These are phyloP conservation scores for Aspergillus sp. DNA, from an alignment of 2,329 filamentous ascomycete genomes.

Conservation along the genomic window DNA sequence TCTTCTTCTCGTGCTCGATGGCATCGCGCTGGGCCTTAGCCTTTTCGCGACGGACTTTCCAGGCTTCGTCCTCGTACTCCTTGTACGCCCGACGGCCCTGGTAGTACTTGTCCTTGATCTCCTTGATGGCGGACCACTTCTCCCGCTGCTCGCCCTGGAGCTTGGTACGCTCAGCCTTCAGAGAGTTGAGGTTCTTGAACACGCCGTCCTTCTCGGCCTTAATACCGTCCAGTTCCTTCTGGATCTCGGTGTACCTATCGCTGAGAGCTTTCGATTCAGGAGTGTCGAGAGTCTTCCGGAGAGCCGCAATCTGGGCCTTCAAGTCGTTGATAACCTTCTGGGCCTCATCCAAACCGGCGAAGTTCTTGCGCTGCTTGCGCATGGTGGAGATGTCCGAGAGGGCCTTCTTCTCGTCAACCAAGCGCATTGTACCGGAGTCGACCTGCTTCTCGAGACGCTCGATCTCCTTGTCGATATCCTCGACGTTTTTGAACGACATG, in stretches of 20 bases:
- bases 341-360: slow-evolving; percentile 70
- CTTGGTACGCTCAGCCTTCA: slow-evolving; percentile 78
- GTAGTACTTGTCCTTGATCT: slow-evolving; percentile 85
- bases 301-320: slow-evolving; percentile 77
- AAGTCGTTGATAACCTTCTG: slow-evolving; percentile 86
- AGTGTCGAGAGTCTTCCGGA: slow-evolving; percentile 83
- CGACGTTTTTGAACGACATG: slow-evolving; percentile 74
- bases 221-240: slow-evolving; percentile 79
- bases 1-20: slow-evolving; percentile 42
- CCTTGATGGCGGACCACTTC: slow-evolving; percentile 72
- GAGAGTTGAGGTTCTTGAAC: slow-evolving; percentile 75
- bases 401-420: slow-evolving; percentile 96
- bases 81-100: slow-evolving; percentile 70
- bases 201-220: slow-evolving; percentile 87
- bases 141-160: slow-evolving; percentile 78
- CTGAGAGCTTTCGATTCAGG: slow-evolving; percentile 82
- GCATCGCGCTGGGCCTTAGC: slow-evolving; percentile 67
- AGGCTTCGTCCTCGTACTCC: slow-evolving; percentile 75
- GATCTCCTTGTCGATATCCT: slow-evolving; percentile 82
- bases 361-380: slow-evolving; percentile 85
- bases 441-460: slow-evolving; percentile 73
- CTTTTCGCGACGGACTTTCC: slow-evolving; percentile 66
- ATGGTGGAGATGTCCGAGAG: slow-evolving; percentile 72
- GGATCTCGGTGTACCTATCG: slow-evolving; percentile 76
- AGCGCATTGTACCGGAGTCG: slow-evolving; percentile 80